phyloP scores from a whole-genome alignment of 1,284 basidiomycete genomes.

The Coniophora puteana region DNA sequence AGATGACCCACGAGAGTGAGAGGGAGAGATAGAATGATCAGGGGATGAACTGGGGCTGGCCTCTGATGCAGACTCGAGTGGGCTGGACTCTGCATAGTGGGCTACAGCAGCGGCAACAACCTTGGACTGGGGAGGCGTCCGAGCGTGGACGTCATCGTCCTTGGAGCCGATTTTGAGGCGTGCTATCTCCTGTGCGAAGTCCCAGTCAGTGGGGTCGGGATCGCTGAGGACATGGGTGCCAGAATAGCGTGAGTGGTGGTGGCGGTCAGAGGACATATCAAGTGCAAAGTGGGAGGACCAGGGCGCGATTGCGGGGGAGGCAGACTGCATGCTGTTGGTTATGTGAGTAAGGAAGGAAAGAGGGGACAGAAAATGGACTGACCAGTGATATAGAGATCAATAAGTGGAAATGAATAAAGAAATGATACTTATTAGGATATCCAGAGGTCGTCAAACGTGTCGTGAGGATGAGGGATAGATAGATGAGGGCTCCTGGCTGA shows the following conservation, averaged over 20 bases:
- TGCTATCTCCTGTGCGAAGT: conserved; percentile 67
- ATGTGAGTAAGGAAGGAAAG: conserved; percentile 24
- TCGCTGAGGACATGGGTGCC: conserved; percentile 61
- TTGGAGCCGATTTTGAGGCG: conserved; percentile 63
- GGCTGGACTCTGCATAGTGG: conserved; percentile 61
- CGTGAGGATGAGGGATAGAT: no score
- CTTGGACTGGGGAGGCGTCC: conserved; percentile 63
- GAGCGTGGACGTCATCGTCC: conserved; percentile 49
- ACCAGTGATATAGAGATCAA: conserved; percentile 27
- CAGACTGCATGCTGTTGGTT: conserved; percentile 40
- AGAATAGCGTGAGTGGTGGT: conserved; percentile 60
- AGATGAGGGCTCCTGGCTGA: no score
- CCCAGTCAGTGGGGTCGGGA: conserved; percentile 55
- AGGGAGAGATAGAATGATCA: conserved; percentile 58
- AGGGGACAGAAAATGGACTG: conserved; percentile 57
- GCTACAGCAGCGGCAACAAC: conserved; percentile 43
- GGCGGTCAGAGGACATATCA: conserved; percentile 27
- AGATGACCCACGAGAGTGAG: conserved; percentile 75
- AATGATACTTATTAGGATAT: conserved; percentile 1
- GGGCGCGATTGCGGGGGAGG: conserved; percentile 29
- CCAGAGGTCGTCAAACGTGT: no score
- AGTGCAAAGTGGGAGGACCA: conserved; percentile 24
- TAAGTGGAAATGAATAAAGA: conserved; percentile 6
- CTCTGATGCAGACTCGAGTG: conserved; percentile 66
- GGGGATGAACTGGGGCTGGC: conserved; percentile 70